Evolutionary conservation across 495 filamentous ascomycete species (phyloP), one percentile per base, ranked within the genome.

Genomic region (Penicillium flavigenum): DNA sequence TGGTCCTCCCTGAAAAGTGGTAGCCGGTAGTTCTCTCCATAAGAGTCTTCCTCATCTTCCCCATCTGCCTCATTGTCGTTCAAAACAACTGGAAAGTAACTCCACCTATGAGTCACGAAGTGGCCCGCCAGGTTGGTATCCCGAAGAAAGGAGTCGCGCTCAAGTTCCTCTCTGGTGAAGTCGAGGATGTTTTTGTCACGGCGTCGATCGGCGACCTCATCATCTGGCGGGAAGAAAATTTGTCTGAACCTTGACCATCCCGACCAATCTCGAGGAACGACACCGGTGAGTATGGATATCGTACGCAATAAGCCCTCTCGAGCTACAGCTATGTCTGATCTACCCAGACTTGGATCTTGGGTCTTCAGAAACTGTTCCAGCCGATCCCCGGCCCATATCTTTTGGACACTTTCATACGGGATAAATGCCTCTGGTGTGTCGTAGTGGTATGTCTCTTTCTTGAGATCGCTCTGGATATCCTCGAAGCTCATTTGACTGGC

Each of bases 241-340:
- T 53, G 10, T 29, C 27, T 26, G 50, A 53, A 43, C 14, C 50
- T 53, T 17, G 50, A n/a, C 50, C 50, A 53, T 22, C 36, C 20
- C 16, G 36, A 17, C 50, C 50, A 53, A 17, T 41, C 19, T 20
- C 9, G 20, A 3, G 17, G 41, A 14, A 17, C 41, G 4, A 53
- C 42, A 10, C 19, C 24, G 6, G 27, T 17, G 12, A 53, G 26
- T 12, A 53, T 22, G 5, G 50, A 53, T 12, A 53, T 53, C 36
- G 41, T 43, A 9, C 50, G 50, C 11, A 53, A 19, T 11, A 53
- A 11, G 16, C 36, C 16, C 2, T 27, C 12, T 10, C 36, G 50
- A 17, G 22, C 36, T 42, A 7, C 36, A 11, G 19, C 19, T 9
- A 53, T 53, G 27, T 53, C 20, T 10, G 19, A 27, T 3, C 36